These are phyloP conservation scores for Pichia deserticola DNA, from an alignment of 805 yeast species.

Conservation along the genomic window DNA sequence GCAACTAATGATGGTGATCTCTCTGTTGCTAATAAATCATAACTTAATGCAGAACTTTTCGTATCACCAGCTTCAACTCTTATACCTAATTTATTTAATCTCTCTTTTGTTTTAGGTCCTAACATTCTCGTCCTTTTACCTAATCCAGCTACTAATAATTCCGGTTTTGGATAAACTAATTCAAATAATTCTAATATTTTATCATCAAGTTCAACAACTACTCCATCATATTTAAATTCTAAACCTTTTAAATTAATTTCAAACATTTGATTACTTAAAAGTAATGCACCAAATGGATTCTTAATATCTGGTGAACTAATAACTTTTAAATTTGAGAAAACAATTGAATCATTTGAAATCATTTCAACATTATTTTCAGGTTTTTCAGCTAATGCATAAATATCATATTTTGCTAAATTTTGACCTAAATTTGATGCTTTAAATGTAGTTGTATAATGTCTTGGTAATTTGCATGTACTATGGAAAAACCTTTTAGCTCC, in stretches of 20 bases:
- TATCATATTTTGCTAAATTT: slow-evolving; percentile 36
- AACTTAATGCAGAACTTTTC: slow-evolving; percentile 58
- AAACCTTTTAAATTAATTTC: slow-evolving; percentile 42
- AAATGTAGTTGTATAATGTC: slow-evolving; percentile 22
- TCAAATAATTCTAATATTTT: slow-evolving; percentile 45
- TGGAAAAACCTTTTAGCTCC: slow-evolving; percentile 9
- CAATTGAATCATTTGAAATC: slow-evolving; percentile 48
- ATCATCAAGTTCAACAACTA: slow-evolving; percentile 35
- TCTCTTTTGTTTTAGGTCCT: slow-evolving; percentile 43
- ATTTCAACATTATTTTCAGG: slow-evolving; percentile 47
- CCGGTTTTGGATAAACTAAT: slow-evolving; percentile 68
- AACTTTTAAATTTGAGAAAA: slow-evolving; percentile 46
- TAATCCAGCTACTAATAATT: slow-evolving; percentile 62
- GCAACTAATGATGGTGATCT: slow-evolving; percentile 63
- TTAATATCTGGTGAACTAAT: slow-evolving; percentile 37
- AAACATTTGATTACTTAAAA: slow-evolving; percentile 52
- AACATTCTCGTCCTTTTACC: slow-evolving; percentile 60
- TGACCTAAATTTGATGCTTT: slow-evolving; percentile 30
- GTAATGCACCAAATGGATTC: slow-evolving; percentile 38
- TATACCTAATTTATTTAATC: slow-evolving; percentile 54
- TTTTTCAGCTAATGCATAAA: slow-evolving; percentile 34
- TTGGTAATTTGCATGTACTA: not conserved
- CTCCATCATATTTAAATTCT: slow-evolving; percentile 17
- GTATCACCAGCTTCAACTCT: slow-evolving; percentile 63
- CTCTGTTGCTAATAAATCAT: slow-evolving; percentile 72